phyloP scores from a whole-genome alignment of 2,329 filamentous ascomycete species.

The Cladosporium velox region DNA sequence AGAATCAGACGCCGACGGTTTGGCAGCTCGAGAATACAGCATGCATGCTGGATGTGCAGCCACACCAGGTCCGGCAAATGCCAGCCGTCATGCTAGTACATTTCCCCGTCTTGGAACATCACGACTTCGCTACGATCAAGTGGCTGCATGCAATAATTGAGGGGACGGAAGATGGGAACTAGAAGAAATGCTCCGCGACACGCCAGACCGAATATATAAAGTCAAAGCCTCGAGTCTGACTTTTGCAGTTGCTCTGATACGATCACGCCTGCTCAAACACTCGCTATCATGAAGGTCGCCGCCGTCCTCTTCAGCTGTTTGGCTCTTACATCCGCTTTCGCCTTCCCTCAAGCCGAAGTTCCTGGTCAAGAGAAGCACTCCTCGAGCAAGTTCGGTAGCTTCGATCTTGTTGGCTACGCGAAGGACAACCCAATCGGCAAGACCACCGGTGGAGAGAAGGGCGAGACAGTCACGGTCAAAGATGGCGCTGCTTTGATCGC shows the following conservation, averaged over 20 bases:
- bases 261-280: background rate
- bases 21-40: background rate
- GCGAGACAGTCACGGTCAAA: conserved; percentile 40
- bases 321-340: conserved; percentile 19
- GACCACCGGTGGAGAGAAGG: conserved; percentile 44
- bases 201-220: conserved; percentile 1
- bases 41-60: background rate
- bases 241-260: background rate
- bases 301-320: conserved; percentile 20
- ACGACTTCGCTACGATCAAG: background rate
- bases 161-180: background rate
- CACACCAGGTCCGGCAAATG: background rate
- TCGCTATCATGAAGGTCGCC: conserved; percentile 23
- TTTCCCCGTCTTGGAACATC: conserved; percentile 11
- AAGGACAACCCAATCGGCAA: conserved; percentile 32
- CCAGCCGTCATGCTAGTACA: background rate
- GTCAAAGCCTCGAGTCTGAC: background rate
- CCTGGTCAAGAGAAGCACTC: conserved; percentile 19
- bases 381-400: conserved; percentile 22
- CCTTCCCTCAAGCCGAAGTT: conserved; percentile 10
- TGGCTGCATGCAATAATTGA: background rate
- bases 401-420: conserved; percentile 26
- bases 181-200: background rate
- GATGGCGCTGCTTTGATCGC: conserved; percentile 43
- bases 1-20: background rate